phyloP scores from a whole-genome alignment of 805 yeast genomes.

The Groenewaldozyma salmanticensis region DNA sequence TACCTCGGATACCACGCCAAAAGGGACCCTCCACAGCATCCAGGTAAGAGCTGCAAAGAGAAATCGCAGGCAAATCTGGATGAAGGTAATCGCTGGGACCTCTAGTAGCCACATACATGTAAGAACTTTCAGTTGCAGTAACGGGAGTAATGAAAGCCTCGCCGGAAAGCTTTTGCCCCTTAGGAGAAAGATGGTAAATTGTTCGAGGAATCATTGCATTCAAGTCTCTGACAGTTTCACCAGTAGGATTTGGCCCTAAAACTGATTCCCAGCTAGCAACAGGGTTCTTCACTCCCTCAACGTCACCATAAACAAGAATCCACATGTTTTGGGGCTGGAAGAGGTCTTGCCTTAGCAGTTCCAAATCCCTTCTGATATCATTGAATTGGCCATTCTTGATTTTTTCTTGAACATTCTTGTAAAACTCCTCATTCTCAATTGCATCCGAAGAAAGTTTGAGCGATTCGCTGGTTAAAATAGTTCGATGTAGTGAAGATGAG shows the following conservation, averaged over 20 bases:
- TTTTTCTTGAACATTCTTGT: slow-evolving; percentile 42
- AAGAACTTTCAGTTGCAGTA: slow-evolving; percentile 80
- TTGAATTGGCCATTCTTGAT: slow-evolving; percentile 26
- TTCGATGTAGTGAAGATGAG: slow-evolving; percentile 48
- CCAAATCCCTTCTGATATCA: slow-evolving; percentile 40
- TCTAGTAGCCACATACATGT: slow-evolving; percentile 47
- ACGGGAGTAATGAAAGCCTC: slow-evolving; percentile 58
- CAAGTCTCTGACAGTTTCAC: not conserved
- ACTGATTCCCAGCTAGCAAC: slow-evolving; percentile 45
- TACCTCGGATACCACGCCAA: slow-evolving; percentile 92
- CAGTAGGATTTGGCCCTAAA: not conserved
- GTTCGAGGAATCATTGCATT: slow-evolving; percentile 33
- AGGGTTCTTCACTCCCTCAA: slow-evolving; percentile 42
- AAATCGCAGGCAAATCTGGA: slow-evolving; percentile 58
- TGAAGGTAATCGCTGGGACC: slow-evolving; percentile 48
- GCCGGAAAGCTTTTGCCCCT: slow-evolving; percentile 43
- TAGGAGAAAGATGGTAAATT: slow-evolving; percentile 37
- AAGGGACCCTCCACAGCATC: slow-evolving; percentile 93
- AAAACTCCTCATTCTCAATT: slow-evolving; percentile 50
- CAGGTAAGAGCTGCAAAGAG: slow-evolving; percentile 64
- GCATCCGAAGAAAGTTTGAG: slow-evolving; percentile 57
- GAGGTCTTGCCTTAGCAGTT: slow-evolving; percentile 40
- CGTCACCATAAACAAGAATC: slow-evolving; percentile 62
- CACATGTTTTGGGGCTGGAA: slow-evolving; percentile 54
- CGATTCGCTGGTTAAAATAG: slow-evolving; percentile 48